Base-by-base conservation (phyloP, 176 grass and related monocot genomes). In the Cenchrus fungigraminus region DNA sequence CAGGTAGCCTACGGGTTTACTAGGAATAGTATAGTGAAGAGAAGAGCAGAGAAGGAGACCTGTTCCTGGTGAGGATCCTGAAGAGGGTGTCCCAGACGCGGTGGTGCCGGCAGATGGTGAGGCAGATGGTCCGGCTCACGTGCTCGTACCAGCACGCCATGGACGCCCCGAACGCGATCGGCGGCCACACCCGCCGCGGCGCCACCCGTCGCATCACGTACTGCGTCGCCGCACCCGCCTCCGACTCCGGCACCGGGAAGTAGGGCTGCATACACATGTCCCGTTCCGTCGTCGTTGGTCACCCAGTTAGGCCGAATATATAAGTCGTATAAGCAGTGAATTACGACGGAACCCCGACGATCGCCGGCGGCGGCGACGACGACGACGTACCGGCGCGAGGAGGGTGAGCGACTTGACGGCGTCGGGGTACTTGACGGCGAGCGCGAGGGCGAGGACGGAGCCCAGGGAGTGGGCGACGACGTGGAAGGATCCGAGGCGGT, bases 81-180 rank as follows among this genome's bases (percentile, higher is more conserved):
- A 98, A 95, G 82, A 95, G 81, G 0, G 74, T 76, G 55, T 95
- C 85, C 95, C 95, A 95, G 12, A 85, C 58, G 8, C 95, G 79
- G 88, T 98, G 95, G 83, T 98, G 91, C 62, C 87, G 88, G 83
- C 93, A 98, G 73, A 95, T 98, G 82, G 89, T 93, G 54, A 98
- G 87, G 89, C 95, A 98, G 84, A 95, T 91, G 76, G 95, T 98
- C 56, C 95, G 82, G 87, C 95, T 98, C 37, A 98, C 93, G 85
- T 98, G 95, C 92, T 98, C 95, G 82, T 98, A 98, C 93, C 93
- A 98, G 88, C 95, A 98, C 43, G 91, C 95, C 93, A 98, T 95
- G 4, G 95, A 98, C 71, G 85, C 93, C 34, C 95, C 95, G 82
- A 98, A 98, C 15, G 93, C 91, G 81, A 98, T 95, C 60, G 93